Evolutionary conservation across 805 yeast genomes (phyloP), one percentile per base, ranked within the genome.

Genomic region (Pichia cephalocereana): DNA sequence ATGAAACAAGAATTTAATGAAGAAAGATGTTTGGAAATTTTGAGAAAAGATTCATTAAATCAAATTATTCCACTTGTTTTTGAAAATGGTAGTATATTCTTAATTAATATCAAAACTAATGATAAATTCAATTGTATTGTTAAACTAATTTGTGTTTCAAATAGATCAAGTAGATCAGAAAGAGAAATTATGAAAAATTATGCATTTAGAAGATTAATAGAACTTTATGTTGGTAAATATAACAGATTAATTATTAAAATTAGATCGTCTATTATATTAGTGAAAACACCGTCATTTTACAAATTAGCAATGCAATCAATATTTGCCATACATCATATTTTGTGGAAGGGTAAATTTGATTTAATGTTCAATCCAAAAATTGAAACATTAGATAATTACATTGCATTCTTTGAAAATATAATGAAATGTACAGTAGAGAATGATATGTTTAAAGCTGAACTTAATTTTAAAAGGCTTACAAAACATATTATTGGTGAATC

Each of bases 51-150:
- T 43, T 62, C 58, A 41, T 45, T 38, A 14, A 64, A 61, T 47
- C 66, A 65, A 46, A 55, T 66, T 1, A 57, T 65, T 26, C 70
- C 70, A 8, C 28, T 66, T 15, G 46, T 62, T 8, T 50, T 63
- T 40, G 66, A 63, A 45, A 61, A 56, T 46, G 66, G 65, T 10
- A 49, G 54, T 8, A 52, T 59, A 2, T 63, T 58, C 48, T 48
- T 66, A 41, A 55, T 66, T 37, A 64, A 65, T 45, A 54, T 63
- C 28, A 52, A 52, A 34, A 53, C 58, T 1, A 46, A 37, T 12
- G 57, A 57, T 40, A 56, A 52, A 17, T 48, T 46, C n/a, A 45
- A 51, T 18, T 46, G 49, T 31, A 41, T 27, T 18, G 52, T 54
- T 14, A 54, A 48, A 6, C 54, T 64, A 10, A 50, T 63, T 38